Percentiles rank a stretch among this genome's conserved stretches.
phyloP scores from a whole-genome alignment of 1,284 basidiomycete species.

The Ganoderma meredithae region DNA sequence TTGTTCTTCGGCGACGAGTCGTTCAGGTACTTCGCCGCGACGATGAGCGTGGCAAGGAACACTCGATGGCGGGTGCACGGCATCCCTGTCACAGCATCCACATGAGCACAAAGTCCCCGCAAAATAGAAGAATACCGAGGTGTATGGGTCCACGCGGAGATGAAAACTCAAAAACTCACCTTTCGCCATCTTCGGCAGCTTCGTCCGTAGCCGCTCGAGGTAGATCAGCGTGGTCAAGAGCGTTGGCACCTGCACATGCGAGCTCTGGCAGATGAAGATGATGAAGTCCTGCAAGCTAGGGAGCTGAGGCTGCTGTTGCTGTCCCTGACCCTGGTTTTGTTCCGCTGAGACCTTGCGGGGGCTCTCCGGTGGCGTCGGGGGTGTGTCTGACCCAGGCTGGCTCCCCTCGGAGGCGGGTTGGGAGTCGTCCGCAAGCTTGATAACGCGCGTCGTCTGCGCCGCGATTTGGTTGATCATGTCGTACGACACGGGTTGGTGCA shows the following conservation, averaged over 20 bases:
- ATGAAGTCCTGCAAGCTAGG: constrained; percentile 91
- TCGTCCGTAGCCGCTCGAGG: constrained; percentile 85
- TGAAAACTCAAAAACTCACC: constrained; percentile 55
- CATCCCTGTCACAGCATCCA: constrained; percentile 65
- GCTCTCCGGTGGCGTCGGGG: constrained; percentile 62
- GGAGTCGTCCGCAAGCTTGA: constrained; percentile 63
- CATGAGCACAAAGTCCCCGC: constrained; percentile 9
- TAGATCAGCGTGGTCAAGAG: constrained; percentile 94
- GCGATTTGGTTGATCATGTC: constrained; percentile 87
- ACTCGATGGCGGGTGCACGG: constrained; percentile 94
- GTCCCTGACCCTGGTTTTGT: constrained; percentile 38
- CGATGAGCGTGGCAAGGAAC: constrained; percentile 95
- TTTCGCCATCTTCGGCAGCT: constrained; percentile 87
- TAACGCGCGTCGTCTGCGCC: constrained; percentile 67
- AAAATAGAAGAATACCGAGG: constrained; percentile 15
- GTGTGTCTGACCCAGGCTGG: constrained; percentile 34
- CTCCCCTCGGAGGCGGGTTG: constrained; percentile 30
- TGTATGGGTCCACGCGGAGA: constrained; percentile 18
- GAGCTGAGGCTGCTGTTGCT: constrained; percentile 45
- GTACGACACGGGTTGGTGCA: constrained; percentile 77
- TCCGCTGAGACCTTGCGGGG: constrained; percentile 54
- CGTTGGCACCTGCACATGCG: constrained; percentile 93
- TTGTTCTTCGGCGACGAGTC: constrained; percentile 96
- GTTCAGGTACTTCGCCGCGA: constrained; percentile 97
- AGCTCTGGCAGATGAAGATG: constrained; percentile 81